Conservation (phyloP, 2,329 filamentous ascomycete species). For the Fusarium papillatum region DNA sequence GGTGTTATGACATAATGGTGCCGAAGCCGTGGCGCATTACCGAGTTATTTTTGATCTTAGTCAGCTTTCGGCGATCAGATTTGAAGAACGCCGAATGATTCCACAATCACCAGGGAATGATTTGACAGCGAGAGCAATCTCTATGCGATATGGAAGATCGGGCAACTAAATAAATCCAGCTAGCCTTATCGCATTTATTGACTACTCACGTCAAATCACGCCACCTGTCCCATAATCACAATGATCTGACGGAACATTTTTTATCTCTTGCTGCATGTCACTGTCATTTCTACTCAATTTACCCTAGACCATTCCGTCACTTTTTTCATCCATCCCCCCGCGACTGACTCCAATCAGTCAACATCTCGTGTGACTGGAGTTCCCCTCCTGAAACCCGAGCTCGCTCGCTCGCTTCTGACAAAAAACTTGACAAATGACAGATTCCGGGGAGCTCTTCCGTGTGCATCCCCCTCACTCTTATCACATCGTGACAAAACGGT, state of each 20-base stretch:
- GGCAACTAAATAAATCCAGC: neutral
- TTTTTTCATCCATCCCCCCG: neutral
- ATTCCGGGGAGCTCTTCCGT: conserved; percentile 1
- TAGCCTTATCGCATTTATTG: neutral
- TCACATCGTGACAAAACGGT: conserved; percentile 1
- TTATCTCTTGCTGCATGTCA: neutral
- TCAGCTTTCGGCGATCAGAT: neutral
- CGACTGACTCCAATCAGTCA: neutral
- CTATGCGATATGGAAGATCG: neutral
- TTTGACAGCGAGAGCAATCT: neutral
- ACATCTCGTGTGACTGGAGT: neutral
- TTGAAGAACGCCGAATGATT: neutral
- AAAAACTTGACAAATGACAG: neutral
- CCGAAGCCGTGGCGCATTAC: neutral
- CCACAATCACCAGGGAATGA: neutral
- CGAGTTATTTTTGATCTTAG: neutral
- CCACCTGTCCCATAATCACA: neutral
- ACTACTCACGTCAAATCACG: neutral
- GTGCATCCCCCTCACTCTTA: conserved; percentile 5
- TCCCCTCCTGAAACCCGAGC: neutral
- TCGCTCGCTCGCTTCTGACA: neutral
- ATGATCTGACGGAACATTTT: neutral
- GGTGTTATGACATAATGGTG: neutral
- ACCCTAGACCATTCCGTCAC: neutral
- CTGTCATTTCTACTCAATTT: neutral